Percentiles rank a stretch among this genome's conserved stretches.
Conservation (phyloP, 805 yeast genomes). For the Schizosaccharomyces lindneri region DNA sequence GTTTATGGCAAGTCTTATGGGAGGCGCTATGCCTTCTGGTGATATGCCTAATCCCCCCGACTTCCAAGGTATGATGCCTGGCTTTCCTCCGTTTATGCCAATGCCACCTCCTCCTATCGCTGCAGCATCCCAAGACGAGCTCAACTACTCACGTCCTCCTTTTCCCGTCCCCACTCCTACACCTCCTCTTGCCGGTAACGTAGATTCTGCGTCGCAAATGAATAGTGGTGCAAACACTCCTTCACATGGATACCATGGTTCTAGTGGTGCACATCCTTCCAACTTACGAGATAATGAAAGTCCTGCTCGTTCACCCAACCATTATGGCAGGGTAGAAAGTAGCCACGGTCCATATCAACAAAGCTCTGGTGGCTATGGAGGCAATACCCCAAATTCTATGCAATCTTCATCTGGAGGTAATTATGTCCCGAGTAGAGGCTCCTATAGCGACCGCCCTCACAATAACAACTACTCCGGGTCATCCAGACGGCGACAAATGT, state of each 20-base stretch:
- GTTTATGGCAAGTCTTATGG: slow-evolving; percentile 19
- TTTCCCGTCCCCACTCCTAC: neutral
- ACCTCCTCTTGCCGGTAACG: neutral
- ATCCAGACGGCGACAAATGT: neutral
- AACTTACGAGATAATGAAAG: neutral
- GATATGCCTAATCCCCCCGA: neutral
- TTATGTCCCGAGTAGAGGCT: neutral
- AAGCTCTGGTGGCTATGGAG: too few relatives aligned
- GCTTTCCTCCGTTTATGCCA: neutral
- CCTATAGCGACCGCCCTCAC: neutral
- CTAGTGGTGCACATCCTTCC: neutral
- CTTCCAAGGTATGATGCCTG: neutral
- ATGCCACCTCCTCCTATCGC: neutral
- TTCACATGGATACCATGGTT: neutral
- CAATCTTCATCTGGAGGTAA: too few relatives aligned
- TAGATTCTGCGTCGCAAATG: neutral
- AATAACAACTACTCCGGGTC: neutral
- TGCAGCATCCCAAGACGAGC: neutral
- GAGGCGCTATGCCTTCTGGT: neutral
- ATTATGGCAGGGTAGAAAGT: too few relatives aligned
- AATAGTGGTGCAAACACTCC: neutral
- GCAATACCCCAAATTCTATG: too few relatives aligned
- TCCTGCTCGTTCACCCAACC: neutral
- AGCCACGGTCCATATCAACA: too few relatives aligned
- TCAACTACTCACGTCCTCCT: neutral